Conservation (phyloP, 2,329 filamentous ascomycete genomes). For the Pyrenochaeta sp. region DNA sequence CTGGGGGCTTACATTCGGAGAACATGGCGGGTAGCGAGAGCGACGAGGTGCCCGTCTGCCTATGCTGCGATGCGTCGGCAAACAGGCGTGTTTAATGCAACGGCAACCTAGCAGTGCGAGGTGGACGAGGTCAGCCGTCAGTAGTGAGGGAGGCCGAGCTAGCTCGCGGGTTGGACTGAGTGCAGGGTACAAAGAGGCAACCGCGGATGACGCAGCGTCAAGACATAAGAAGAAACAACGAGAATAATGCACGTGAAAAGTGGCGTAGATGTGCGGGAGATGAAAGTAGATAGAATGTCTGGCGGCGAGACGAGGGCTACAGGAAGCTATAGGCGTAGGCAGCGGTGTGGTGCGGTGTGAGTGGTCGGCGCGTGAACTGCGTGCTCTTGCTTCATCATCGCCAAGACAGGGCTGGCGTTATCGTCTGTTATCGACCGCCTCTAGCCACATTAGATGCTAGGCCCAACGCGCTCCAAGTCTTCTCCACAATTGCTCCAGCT, state of each 20-base stretch:
- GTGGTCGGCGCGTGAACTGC: constrained; percentile 7
- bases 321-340: constrained; percentile 5
- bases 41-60: constrained; percentile 22
- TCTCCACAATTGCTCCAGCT: no score
- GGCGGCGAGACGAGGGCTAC: constrained; percentile 11
- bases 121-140: constrained; percentile 33
- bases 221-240: no score
- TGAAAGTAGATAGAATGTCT: no score
- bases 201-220: constrained; percentile 41
- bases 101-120: constrained; percentile 28
- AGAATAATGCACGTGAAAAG: constrained; percentile 11
- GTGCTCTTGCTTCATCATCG: constrained; percentile 10
- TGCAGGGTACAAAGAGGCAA: constrained; percentile 31
- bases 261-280: neutral
- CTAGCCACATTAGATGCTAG: no score
- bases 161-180: no score
- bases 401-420: constrained; percentile 17
- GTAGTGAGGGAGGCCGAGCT: no score
- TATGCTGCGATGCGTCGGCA: constrained; percentile 24
- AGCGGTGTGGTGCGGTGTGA: constrained; percentile 9
- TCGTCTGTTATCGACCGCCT: constrained; percentile 18
- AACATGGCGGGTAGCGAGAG: constrained; percentile 65
- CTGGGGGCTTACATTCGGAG: constrained; percentile 79
- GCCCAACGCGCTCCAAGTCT: no score
- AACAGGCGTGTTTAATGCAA: constrained; percentile 26